Base-by-base conservation (phyloP, 73 alveolate genomes). In the Uronychia setigera region DNA sequence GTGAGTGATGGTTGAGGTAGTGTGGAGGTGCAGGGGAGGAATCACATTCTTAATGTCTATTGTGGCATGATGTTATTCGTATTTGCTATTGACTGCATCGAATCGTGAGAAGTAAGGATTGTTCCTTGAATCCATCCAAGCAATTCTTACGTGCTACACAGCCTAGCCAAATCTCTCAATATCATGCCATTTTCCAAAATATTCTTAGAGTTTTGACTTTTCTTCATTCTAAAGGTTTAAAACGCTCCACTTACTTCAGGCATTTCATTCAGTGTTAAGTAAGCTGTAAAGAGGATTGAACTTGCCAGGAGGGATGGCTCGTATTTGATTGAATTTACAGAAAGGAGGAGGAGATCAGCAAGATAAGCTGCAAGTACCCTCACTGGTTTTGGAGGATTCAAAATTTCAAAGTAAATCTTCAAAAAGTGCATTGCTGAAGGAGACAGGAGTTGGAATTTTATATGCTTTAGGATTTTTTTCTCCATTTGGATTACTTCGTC, bases 401-500 rank as follows among this genome's bases (percentile, higher is more conserved):
- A 33, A 29, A 92, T n/a, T 28, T 79, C 31, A 26, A 13, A 57
- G 77, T 88, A 88, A 0, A 85, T 14, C 77, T 88, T 87, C 32
- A 92, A 35, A 76, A 92, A 92, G 32, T 79, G 87, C 46, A 81
- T 58, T 27, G 90, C 57, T 14, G 97, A 76, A 0, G 97, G 97
- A 31, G 97, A 88, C 60, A 57, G 87, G 33, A 94, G 58, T n/a
- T 93, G 83, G 90, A 93, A 95, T 29, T 92, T 83, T 33, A 95
- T 80, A 60, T 32, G 32, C 35, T 87, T 80, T 5, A 95, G 90
- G 25, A 95, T 91, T 31, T 81, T 77, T 78, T 93, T 87, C 83
- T 93, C 97, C 97, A 91, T 91, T 26, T 78, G 79, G 1, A 95
- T 94, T 0, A 95, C 93, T 82, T 95, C 92, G 26, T 74, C 86